Evolutionary conservation across 108 stramenopile genomes (phyloP), one percentile per base, ranked within the genome.

Genomic region (Ochromonas danica): DNA sequence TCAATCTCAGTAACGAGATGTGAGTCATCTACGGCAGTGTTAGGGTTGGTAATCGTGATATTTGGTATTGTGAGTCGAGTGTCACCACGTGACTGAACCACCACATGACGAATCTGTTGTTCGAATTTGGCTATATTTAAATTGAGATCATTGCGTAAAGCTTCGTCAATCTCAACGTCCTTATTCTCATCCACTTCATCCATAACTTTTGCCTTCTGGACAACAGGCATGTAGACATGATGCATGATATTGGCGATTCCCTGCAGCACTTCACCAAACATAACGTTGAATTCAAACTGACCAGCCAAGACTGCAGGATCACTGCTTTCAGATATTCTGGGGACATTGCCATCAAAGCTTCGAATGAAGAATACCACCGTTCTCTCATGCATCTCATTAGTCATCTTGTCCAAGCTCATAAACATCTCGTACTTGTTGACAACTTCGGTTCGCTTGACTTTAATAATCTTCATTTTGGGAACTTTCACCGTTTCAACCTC

Each of bases 201-300:
- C 10, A 33, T 75, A 75, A 45, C 38, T 41, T 75, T 60, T 6
- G 14, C 72, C 31, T 75, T 75, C 10, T 75, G 72, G 3, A 75
- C 72, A 10, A 75, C 72, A 31, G 72, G 72, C 14, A 75, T 17
- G 31, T 75, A 75, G n/a, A 75, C 35, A 30, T 75, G 72, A 27
- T 75, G 72, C 72, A 75, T 75, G 10, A 75, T 3, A 36, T 75
- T 75, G 6, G 72, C 72, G 41, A 75, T 75, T 3, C 72, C 72
- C 6, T 27, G 28, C 43, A 75, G 40, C 6, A 75, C 51, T 27
- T 75, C 72, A 39, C 51, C 51, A 75, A 27, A 30, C 43, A 75
- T 75, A 6, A 57, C 43, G 25, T 42, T 75, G 72, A 75, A 75
- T 41, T 75, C 72, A 28, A 75, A 60, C 30, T 75, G 51, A 6